A percentile compares a stretch with the other conserved stretches of the same genome.
These are phyloP conservation scores for Eudorina sp. DNA, from an alignment of 139 green algal genomes.

Conservation along the genomic window DNA sequence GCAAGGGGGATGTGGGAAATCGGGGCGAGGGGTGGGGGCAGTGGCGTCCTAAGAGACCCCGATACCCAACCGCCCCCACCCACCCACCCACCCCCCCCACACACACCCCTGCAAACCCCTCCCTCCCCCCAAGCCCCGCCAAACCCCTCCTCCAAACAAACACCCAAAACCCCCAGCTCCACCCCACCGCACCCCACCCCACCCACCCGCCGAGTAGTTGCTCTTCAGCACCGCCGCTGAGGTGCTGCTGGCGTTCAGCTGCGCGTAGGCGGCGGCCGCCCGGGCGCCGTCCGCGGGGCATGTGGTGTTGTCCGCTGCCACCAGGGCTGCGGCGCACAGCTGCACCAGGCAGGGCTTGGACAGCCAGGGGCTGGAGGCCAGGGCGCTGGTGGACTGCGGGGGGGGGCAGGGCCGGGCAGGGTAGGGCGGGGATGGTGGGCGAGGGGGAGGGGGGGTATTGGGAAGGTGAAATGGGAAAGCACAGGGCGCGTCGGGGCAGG, in stretches of 20 bases:
- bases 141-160: no score
- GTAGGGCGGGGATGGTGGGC: background rate
- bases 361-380: background rate
- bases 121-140: no score
- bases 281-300: background rate
- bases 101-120: no score
- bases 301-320: background rate
- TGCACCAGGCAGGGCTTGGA: background rate
- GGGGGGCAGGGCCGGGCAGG: background rate
- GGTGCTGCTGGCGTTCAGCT: background rate
- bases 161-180: background rate
- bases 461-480: background rate
- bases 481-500: no score
- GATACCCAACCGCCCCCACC: background rate
- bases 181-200: no score
- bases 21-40: background rate
- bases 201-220: background rate
- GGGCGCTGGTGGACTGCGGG: background rate
- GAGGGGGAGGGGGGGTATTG: background rate
- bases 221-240: background rate
- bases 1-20: background rate
- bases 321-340: constrained; percentile 1
- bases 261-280: background rate
- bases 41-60: background rate
- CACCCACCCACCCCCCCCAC: no score